These are phyloP conservation scores for Hypoxylon lienhwacheense DNA, from an alignment of 495 filamentous ascomycete species.

Conservation along the genomic window DNA sequence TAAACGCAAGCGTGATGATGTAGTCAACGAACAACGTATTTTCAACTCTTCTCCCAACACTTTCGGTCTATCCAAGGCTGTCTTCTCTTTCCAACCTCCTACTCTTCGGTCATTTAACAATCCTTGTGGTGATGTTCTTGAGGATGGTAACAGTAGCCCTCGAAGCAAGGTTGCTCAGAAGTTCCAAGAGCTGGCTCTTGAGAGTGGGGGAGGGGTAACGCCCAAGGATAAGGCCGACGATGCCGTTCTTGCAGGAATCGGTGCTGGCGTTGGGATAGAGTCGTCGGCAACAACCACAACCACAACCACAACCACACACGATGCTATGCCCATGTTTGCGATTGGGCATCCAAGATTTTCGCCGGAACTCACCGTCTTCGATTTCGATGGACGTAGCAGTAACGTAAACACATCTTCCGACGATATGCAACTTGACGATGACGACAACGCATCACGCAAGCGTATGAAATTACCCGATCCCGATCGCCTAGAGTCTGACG, in stretches of 20 bases:
- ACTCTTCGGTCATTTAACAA: slow-evolving; percentile 27
- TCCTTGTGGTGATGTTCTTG: slow-evolving; percentile 28
- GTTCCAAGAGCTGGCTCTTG: slow-evolving; percentile 63
- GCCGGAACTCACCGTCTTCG: slow-evolving; percentile 20
- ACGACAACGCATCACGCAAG: slow-evolving; percentile 39
- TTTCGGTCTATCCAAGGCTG: slow-evolving; percentile 15
- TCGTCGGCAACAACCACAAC: no score
- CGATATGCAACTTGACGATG: slow-evolving; percentile 37
- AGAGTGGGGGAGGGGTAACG: slow-evolving; percentile 49
- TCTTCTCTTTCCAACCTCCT: slow-evolving; percentile 45
- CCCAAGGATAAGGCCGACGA: slow-evolving; percentile 37
- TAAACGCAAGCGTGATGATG: slow-evolving; percentile 51
- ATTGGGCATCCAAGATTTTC: slow-evolving; percentile 30
- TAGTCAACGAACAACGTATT: slow-evolving; percentile 28
- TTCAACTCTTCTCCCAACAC: slow-evolving; percentile 23
- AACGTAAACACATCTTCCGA: slow-evolving; percentile 10
- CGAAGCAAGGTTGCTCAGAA: slow-evolving; percentile 64
- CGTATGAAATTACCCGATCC: slow-evolving; percentile 41
- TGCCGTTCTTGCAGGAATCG: slow-evolving; percentile 20
- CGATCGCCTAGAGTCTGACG: slow-evolving; percentile 20
- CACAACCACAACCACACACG: no score
- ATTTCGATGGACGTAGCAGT: slow-evolving; percentile 32
- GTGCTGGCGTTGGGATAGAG: slow-evolving; percentile 13
- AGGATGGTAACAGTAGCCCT: slow-evolving; percentile 57
- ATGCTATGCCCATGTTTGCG: slow-evolving; percentile 16